Evolutionary conservation across 2,329 filamentous ascomycete species (phyloP).

Genomic region (Trichoderma atroviride): DNA sequence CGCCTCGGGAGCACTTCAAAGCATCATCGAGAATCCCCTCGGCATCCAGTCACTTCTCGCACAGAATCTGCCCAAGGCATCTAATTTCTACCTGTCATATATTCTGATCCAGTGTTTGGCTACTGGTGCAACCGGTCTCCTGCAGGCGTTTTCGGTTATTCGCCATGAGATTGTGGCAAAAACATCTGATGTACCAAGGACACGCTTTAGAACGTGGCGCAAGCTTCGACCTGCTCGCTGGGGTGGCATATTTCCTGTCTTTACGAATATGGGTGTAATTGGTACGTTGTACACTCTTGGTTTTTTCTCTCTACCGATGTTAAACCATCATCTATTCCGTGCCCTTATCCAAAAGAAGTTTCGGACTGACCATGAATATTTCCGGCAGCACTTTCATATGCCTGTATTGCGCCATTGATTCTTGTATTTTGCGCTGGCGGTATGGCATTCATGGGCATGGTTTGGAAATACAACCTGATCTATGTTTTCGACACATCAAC

Average conservation of each 20-base stretch:
- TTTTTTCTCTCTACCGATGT: not conserved
- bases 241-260: conserved; percentile 81
- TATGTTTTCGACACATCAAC: conserved; percentile 82
- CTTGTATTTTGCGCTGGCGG: conserved; percentile 80
- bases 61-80: conserved; percentile 74
- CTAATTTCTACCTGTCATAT: conserved; percentile 93
- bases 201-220: conserved; percentile 78
- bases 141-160: conserved; percentile 69
- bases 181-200: conserved; percentile 76
- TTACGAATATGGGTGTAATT: conserved; percentile 79
- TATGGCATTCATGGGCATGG: conserved; percentile 79
- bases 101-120: conserved; percentile 90
- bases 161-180: conserved; percentile 64
- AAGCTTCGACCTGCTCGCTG: conserved; percentile 73
- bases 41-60: conserved; percentile 68
- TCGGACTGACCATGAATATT: not conserved
- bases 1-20: conserved; percentile 67
- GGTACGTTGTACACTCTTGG: conserved; percentile 53
- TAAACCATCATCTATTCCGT: not conserved
- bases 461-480: conserved; percentile 88
- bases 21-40: conserved; percentile 65
- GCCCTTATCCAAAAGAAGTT: not conserved
- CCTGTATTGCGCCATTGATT: conserved; percentile 82
- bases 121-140: conserved; percentile 71
- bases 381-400: conserved; percentile 73